A percentile compares a stretch with the other conserved stretches of the same genome.
Conservation (phyloP, 176 grass and related monocot genomes). For the Puya raimondii region DNA sequence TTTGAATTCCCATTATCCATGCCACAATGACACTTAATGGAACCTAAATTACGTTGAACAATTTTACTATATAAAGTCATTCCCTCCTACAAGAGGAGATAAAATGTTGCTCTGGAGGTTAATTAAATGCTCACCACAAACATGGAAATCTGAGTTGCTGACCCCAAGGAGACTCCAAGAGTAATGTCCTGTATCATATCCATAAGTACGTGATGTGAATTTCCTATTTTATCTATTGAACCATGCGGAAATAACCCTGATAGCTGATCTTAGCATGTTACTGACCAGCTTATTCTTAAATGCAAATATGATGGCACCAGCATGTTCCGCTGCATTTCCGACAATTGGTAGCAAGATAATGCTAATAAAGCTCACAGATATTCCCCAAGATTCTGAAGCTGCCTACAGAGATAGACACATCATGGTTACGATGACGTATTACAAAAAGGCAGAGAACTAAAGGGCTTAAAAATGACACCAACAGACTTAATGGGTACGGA, state of each 20-base stretch:
- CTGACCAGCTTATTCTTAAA: slow-evolving; percentile 74
- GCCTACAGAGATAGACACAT: slow-evolving; percentile 25
- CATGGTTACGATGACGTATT: slow-evolving; percentile 6
- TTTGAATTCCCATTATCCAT: slow-evolving; percentile 79
- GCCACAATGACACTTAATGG: slow-evolving; percentile 55
- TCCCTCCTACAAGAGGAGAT: slow-evolving; percentile 2
- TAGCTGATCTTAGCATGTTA: neutral
- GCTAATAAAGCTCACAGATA: slow-evolving; percentile 77
- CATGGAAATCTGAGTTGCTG: slow-evolving; percentile 80
- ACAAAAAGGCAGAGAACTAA: too few species aligned
- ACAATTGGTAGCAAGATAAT: slow-evolving; percentile 79
- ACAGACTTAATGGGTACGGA: too few species aligned
- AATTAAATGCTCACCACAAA: slow-evolving; percentile 57
- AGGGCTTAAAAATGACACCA: too few species aligned
- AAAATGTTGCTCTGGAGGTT: neutral
- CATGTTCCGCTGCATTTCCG: slow-evolving; percentile 80
- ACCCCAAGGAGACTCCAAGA: slow-evolving; percentile 70
- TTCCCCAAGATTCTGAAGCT: slow-evolving; percentile 52
- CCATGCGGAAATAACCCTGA: neutral
- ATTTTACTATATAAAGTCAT: neutral
- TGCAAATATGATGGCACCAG: slow-evolving; percentile 74
- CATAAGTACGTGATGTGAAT: slow-evolving; percentile 1
- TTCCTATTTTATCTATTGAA: slow-evolving; percentile 4
- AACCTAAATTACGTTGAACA: slow-evolving; percentile 34
- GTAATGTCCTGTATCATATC: slow-evolving; percentile 59